These are phyloP conservation scores for Phytopythium cucurbitacearum DNA, from an alignment of 352 stramenopile genomes.

Conservation along the genomic window DNA sequence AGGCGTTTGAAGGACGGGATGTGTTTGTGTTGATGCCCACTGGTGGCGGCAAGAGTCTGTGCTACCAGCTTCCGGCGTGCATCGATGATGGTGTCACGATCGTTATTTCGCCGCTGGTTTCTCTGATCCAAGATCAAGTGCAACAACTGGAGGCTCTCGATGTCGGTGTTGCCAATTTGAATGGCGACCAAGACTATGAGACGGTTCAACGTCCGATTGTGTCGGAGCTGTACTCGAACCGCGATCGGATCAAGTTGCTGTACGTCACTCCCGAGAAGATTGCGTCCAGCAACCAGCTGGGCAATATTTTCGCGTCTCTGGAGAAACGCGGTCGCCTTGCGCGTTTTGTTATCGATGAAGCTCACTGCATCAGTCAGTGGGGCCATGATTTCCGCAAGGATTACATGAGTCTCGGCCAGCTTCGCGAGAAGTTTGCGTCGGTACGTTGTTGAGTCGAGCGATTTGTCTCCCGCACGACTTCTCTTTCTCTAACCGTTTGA, in stretches of 20 bases:
- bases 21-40: slow-evolving; percentile 99
- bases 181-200: slow-evolving; percentile 86
- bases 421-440: slow-evolving; percentile 92
- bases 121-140: slow-evolving; percentile 99
- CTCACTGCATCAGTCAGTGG: slow-evolving; percentile 98
- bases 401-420: slow-evolving; percentile 93
- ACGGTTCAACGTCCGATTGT: slow-evolving; percentile 86
- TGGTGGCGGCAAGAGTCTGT: slow-evolving; percentile 97
- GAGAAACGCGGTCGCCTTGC: slow-evolving; percentile 84
- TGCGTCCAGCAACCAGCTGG: slow-evolving; percentile 79
- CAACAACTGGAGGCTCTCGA: slow-evolving; percentile 91
- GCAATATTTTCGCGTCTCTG: slow-evolving; percentile 81
- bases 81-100: slow-evolving; percentile 92
- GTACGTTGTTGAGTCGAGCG: slow-evolving; percentile 31
- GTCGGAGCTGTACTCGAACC: slow-evolving; percentile 77
- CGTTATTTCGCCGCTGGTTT: slow-evolving; percentile 98
- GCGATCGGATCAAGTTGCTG: slow-evolving; percentile 93
- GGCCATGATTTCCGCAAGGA: slow-evolving; percentile 99
- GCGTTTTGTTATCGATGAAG: slow-evolving; percentile 96
- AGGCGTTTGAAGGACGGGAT: slow-evolving; percentile 90
- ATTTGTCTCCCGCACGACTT: slow-evolving; percentile 1
- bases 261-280: slow-evolving; percentile 99
- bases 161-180: slow-evolving; percentile 85
- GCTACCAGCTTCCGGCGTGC: slow-evolving; percentile 94
- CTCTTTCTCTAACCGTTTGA: not conserved